Base-by-base conservation (phyloP, 1,139 yeast species). In the Casaregolazyma suthepensis region DNA sequence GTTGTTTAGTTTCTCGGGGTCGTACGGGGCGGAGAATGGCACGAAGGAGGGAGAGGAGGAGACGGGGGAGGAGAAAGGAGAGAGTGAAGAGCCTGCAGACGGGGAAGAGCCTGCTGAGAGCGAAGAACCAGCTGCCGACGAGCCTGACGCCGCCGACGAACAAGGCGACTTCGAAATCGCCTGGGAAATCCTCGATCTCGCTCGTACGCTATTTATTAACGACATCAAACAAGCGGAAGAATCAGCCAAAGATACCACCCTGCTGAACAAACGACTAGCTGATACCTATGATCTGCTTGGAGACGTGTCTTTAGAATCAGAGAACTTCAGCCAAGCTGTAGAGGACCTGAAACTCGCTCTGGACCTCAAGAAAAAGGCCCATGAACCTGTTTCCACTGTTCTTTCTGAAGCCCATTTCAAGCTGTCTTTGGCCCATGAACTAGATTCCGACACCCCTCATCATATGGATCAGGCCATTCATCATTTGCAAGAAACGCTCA, bases 361-460 rank as follows among this genome's bases (percentile, higher is more conserved):
- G 45, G 71, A 77, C 19, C 70, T 86, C 50, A 78, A 91, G 65
- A 64, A 73, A 49, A 73, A 80, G 57, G 70, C 88, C 42, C 83
- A 78, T 63, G 66, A 77, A 17, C 69, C 69, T n/a, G 69, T 73
- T 5, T 80, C 88, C 1, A 76, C 86, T 1, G 71, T 82, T 42
- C 75, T 89, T 7, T 82, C 93, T 2, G 96, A 89, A 64, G 84
- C 90, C 0, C 88, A 87, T 68, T 88, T 85, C 71, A 89, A 89
- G 68, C 74, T 88, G 43, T 85, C 96, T 0, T 74, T 90, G 50
- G 95, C 96, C 0, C 73, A 81, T 56, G 96, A 90, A 63, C 85
- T 86, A 62, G 75, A 78, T 15, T 80, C 79, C 58, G 76, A 78
- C 0, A 70, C 70, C 1, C 48, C 54, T 18, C 44, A 43, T 31